Conservation (phyloP, 148 eudicot species). For the Heliamphora exappendiculata region DNA sequence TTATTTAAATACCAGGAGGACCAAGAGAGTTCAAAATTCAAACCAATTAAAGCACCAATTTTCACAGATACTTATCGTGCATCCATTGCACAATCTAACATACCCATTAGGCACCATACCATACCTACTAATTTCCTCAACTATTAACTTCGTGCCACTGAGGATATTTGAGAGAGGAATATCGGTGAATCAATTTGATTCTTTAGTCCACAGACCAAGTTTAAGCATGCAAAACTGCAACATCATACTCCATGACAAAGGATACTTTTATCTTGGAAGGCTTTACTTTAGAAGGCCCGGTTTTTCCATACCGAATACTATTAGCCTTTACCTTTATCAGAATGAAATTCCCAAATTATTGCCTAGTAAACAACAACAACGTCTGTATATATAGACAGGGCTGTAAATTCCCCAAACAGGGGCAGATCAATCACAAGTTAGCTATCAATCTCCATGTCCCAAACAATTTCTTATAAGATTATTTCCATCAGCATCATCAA, state of each 20-base stretch:
- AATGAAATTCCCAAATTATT: neutral
- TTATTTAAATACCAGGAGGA: too few species aligned
- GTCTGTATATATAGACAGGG: neutral
- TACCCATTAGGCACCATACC: too few species aligned
- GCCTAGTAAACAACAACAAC: neutral
- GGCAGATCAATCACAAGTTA: neutral
- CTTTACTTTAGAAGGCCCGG: too few species aligned
- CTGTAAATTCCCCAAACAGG: neutral
- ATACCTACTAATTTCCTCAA: too few species aligned
- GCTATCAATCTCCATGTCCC: neutral
- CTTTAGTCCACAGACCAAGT: neutral
- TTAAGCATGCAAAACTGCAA: neutral
- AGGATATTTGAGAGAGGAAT: neutral
- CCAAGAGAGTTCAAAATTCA: too few species aligned
- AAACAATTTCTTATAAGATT: neutral
- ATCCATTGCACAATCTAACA: too few species aligned
- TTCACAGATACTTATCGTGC: too few species aligned
- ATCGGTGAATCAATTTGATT: neutral
- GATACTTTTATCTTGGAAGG: too few species aligned
- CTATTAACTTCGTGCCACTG: neutral
- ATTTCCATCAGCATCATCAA: neutral
- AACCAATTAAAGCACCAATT: too few species aligned
- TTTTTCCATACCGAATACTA: too few species aligned
- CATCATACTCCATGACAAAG: neutral
- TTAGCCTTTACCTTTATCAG: too few species aligned